Base-by-base conservation (phyloP, 306 rosid genomes). In the Senna siamea region DNA sequence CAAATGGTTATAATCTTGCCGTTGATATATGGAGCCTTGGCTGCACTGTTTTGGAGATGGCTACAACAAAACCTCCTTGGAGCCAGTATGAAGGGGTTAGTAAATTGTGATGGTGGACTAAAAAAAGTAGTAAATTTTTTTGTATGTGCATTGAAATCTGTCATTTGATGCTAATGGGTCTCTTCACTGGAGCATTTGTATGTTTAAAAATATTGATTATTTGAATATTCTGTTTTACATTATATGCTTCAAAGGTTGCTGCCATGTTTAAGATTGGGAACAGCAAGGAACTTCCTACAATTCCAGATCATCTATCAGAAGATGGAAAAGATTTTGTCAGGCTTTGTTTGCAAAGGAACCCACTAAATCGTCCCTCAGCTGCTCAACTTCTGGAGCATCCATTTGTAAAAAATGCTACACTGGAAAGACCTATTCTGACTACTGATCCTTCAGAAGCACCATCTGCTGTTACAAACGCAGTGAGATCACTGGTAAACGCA, bases 1-100 rank as follows among this genome's bases (percentile, higher is more conserved):
- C 90, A 73, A 79, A 66, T 66, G 96, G 97, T 69, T 83, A 89
- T 81, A 93, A 85, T 88, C 96, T 89, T 77, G 89, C 93, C 43
- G 97, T 93, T 84, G 98, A 93, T 83, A 88, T 93, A 55, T 93
- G 98, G 97, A 93, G 98, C 81, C 91, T 93, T 54, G 98, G 98
- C 62, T 93, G 98, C 84, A 93, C 98, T 46, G 98, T 93, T 73
- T 82, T 93, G 85, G 98, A 93, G 84, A 93, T 93, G 98, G 96
- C 97, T 17, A 93, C 96, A 1, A 73, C 97, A 70, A 93, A 91
- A 75, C 98, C 98, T 47, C 98, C 98, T 64, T 93, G 98, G 98
- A 86, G 96, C 80, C 97, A 93, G 77, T 87, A 85, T 66, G 98
- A 93, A 88, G 97, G 98, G 89, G 98, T 92, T 70, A 83, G 87